Conservation (phyloP, 2,329 filamentous ascomycete genomes). For the Trichoderma brevicompactum region DNA sequence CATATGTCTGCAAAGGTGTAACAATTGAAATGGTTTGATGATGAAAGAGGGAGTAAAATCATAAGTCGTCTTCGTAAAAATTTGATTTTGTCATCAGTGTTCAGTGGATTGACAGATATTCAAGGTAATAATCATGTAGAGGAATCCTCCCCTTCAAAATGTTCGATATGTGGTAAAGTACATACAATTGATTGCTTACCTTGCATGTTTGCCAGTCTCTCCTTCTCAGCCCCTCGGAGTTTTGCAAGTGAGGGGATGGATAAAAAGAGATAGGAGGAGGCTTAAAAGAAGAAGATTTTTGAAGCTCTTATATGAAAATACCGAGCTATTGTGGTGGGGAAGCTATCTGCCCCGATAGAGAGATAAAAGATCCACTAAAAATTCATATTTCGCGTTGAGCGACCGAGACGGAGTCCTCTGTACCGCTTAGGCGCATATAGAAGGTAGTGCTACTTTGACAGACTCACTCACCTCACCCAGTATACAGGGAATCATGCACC, state of each 20-base stretch:
- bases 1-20: neutral
- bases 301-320: constrained; percentile 32
- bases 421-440: neutral
- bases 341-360: constrained; percentile 23
- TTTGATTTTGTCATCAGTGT: constrained; percentile 50
- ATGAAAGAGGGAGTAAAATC: constrained; percentile 31
- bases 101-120: constrained; percentile 67
- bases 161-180: neutral
- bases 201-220: constrained; percentile 11
- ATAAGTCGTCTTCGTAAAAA: constrained; percentile 53
- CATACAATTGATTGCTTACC: constrained; percentile 29
- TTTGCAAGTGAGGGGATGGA: constrained; percentile 4
- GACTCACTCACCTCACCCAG: neutral
- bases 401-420: neutral
- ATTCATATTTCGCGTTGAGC: neutral
- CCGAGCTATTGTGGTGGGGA: constrained; percentile 32
- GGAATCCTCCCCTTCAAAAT: neutral
- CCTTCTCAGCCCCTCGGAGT: constrained; percentile 1
- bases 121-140: constrained; percentile 55
- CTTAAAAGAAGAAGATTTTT: constrained; percentile 29
- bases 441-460: neutral
- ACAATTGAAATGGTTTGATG: neutral
- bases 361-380: constrained; percentile 30
- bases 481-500: neutral
- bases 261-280: constrained; percentile 28